Evolutionary conservation across 345 rosid genomes (phyloP), one percentile per base, ranked within the genome.

Genomic region (Capsella bursapastoris): DNA sequence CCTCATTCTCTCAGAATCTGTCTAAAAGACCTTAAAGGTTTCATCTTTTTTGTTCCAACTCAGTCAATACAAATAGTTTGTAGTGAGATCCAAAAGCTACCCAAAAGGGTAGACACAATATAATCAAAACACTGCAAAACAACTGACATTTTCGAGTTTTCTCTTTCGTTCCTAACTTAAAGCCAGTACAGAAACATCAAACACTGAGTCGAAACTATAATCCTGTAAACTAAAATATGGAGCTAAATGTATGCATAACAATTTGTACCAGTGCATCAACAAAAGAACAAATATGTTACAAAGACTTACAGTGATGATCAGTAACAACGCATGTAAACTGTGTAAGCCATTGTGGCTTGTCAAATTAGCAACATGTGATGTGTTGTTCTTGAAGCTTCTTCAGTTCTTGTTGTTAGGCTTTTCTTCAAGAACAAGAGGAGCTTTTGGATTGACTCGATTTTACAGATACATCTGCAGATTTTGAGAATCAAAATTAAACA

Each of bases 381-480:
- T 22, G 44, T 35, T 22, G 44, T 16, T 58, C 28, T 58, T 58
- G 49, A 40, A 40, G 34, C 25, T 28, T 41, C 35, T 61, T 35
- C 14, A 53, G 8, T 27, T 52, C 57, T 58, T 8, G n/a, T 16
- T 59, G 16, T 40, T 13, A 40, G 49, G 34, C 2, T 61, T 41
- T 35, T 55, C 32, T 62, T 64, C 55, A 64, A 29, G 28, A 45
- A 45, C 37, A 45, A 64, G 27, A 29, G 68, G 41, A 64, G 40
- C 4, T 63, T 44, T 44, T 55, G 53, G 67, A 44, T 63, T 44
- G 53, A 41, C 11, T 25, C 18, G 35, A 38, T 38, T 59, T 59
- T 59, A 22, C 57, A 22, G 31, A 27, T 4, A 18, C 2, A 10
- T 52, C 57, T 52, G n/a, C 7, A 52, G 7, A 5, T 52, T 52